phyloP scores from a whole-genome alignment of 805 yeast genomes.

The Isabelozyma heimii region DNA sequence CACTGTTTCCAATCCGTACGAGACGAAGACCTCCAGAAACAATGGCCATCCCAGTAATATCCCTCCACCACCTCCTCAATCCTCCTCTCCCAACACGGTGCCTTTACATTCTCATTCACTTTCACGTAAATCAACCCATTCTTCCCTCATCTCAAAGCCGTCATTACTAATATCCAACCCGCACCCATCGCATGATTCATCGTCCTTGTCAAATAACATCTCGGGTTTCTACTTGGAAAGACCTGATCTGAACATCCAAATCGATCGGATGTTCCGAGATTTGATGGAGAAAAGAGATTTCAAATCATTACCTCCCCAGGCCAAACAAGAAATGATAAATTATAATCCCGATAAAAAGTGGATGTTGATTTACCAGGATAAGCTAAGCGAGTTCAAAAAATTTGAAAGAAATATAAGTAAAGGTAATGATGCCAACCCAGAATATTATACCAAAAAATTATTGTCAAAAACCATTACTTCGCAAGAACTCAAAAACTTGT shows the following conservation, averaged over 20 bases:
- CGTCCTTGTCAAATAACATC: slow-evolving; percentile 6
- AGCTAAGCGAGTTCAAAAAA: slow-evolving; percentile 70
- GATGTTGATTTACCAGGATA: slow-evolving; percentile 87
- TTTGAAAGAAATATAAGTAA: slow-evolving; percentile 22
- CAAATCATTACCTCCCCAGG: slow-evolving; percentile 63
- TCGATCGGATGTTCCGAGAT: slow-evolving; percentile 72
- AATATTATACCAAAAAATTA: slow-evolving; percentile 70
- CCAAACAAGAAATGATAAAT: slow-evolving; percentile 71
- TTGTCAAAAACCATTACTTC: slow-evolving; percentile 66
- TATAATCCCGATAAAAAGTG: slow-evolving; percentile 81
- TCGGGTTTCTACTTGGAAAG: slow-evolving; percentile 49
- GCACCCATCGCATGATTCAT: slow-evolving; percentile 9
- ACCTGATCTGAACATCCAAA: slow-evolving; percentile 63
- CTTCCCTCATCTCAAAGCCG: slow-evolving; percentile 25
- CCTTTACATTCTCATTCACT: slow-evolving; percentile 2
- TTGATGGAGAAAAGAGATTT: slow-evolving; percentile 84
- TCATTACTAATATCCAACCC: slow-evolving; percentile 12
- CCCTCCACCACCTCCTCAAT: slow-evolving; percentile 12
- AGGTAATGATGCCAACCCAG: slow-evolving; percentile 51
- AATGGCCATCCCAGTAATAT: slow-evolving; percentile 4
- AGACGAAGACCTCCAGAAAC: slow-evolving; percentile 16
- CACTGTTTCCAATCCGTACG: slow-evolving; percentile 24
- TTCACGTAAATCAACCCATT: slow-evolving; percentile 20
- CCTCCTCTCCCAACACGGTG: slow-evolving; percentile 8
- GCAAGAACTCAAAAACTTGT: slow-evolving; percentile 73